A percentile compares a stretch with the other conserved stretches of the same genome.
Conservation (phyloP, 2,329 filamentous ascomycete genomes). For the Lasiodiplodia sp. region DNA sequence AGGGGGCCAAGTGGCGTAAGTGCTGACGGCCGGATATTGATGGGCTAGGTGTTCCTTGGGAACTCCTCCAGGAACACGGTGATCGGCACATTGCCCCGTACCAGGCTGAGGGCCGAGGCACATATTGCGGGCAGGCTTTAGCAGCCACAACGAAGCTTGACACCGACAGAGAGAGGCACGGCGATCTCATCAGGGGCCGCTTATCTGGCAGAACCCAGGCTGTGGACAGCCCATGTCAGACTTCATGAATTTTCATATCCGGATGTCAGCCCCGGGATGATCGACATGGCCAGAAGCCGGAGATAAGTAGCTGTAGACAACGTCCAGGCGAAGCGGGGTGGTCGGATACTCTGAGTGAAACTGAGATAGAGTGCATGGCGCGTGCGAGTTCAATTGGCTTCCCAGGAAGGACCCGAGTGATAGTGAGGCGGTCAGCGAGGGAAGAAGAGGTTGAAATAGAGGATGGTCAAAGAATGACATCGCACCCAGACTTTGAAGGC, state of each 20-base stretch:
- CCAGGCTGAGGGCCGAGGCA: not conserved
- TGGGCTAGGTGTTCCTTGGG: not conserved
- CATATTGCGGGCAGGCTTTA: not conserved
- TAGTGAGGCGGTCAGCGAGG: not conserved
- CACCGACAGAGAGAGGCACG: not conserved
- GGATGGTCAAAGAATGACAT: slow-evolving; percentile 16
- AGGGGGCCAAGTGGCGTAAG: slow-evolving; percentile 15
- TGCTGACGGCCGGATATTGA: slow-evolving; percentile 8
- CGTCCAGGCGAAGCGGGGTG: not conserved
- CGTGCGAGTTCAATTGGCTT: not conserved
- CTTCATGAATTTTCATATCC: slow-evolving; percentile 15
- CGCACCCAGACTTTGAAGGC: not conserved
- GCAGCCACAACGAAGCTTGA: not conserved
- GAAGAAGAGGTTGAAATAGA: slow-evolving; percentile 21
- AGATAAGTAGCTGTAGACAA: not conserved
- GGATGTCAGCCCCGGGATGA: slow-evolving; percentile 20
- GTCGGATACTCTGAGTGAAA: not conserved
- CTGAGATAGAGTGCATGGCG: not conserved
- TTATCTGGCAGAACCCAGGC: slow-evolving; percentile 6
- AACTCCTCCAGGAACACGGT: not conserved
- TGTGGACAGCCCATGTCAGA: slow-evolving; percentile 2
- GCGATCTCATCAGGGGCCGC: slow-evolving; percentile 12
- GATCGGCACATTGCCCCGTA: slow-evolving; percentile 9
- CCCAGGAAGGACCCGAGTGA: not conserved
- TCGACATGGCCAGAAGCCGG: slow-evolving; percentile 2